A percentile compares a stretch with the other conserved stretches of the same genome.
These are phyloP conservation scores for Raphanus sativus DNA, from an alignment of 345 rosid species.

Conservation along the genomic window DNA sequence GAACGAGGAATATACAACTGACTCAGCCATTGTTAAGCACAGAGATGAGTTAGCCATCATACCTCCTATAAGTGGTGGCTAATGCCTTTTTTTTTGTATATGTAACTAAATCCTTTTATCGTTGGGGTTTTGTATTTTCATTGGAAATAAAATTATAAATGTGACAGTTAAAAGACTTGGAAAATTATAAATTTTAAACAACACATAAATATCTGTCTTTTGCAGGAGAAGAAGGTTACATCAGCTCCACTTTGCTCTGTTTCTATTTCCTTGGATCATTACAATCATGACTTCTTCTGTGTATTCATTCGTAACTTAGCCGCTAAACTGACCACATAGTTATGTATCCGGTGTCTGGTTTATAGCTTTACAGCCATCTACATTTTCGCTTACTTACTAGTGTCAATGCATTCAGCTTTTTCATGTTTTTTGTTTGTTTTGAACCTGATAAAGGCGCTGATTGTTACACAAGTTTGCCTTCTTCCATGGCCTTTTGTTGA, in stretches of 20 bases:
- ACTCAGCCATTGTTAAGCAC: slow-evolving; percentile 56
- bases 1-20: slow-evolving; percentile 69
- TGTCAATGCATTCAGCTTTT: no score
- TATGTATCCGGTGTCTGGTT: no score
- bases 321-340: no score
- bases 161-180: neutral
- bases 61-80: slow-evolving; percentile 99
- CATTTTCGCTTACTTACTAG: no score
- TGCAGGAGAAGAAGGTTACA: neutral
- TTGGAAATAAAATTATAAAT: neutral
- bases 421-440: no score
- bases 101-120: neutral
- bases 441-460: neutral
- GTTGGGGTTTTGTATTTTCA: neutral
- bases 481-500: neutral
- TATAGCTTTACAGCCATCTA: no score
- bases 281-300: neutral
- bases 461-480: neutral
- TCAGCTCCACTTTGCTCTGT: neutral
- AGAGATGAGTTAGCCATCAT: slow-evolving; percentile 90
- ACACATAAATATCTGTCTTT: neutral
- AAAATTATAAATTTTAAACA: neutral
- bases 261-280: neutral
- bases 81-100: slow-evolving; percentile 9
- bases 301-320: neutral